Conservation (phyloP, 2,329 filamentous ascomycete genomes). For the Pseudocercospora fijiensis region DNA sequence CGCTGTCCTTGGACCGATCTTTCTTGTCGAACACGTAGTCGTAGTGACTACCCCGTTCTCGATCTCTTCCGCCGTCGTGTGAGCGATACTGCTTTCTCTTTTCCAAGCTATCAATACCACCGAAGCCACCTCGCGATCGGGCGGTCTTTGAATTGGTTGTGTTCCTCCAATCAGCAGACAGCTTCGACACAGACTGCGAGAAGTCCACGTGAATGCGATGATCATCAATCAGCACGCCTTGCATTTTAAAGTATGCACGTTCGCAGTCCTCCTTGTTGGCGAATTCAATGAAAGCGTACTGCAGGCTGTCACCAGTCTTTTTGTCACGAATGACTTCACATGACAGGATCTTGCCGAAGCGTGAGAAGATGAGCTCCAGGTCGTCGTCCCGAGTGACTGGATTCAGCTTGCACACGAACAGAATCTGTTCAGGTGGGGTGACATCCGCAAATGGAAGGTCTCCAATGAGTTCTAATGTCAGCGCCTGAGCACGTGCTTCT, state of each 20-base stretch:
- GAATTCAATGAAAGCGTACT: conserved; percentile 98
- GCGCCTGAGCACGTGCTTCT: conserved; percentile 87
- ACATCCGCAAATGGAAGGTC: conserved; percentile 97
- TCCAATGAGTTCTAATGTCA: conserved; percentile 96
- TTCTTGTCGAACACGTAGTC: conserved; percentile 79
- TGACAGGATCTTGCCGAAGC: conserved; percentile 90
- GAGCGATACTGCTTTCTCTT: conserved; percentile 86
- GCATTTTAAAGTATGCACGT: conserved; percentile 97
- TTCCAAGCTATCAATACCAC: conserved; percentile 82
- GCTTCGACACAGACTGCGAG: conserved; percentile 84
- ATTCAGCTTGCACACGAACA: conserved; percentile 98
- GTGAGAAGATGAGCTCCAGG: conserved; percentile 91
- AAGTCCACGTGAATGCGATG: conserved; percentile 98
- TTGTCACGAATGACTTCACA: conserved; percentile 96
- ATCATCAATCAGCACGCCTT: conserved; percentile 93
- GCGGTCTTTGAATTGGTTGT: conserved; percentile 78
- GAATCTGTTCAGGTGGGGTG: conserved; percentile 91
- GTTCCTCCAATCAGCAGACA: conserved; percentile 86
- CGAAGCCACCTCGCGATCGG: conserved; percentile 73
- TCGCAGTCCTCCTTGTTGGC: conserved; percentile 91
- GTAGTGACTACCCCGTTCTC: conserved; percentile 56
- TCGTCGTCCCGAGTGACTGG: conserved; percentile 95
- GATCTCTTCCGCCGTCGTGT: conserved; percentile 45
- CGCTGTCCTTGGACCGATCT: conserved; percentile 22
- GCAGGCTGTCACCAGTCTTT: conserved; percentile 88